These are phyloP conservation scores for Diaporthe velutina DNA, from an alignment of 2,329 filamentous ascomycete species.

Conservation along the genomic window DNA sequence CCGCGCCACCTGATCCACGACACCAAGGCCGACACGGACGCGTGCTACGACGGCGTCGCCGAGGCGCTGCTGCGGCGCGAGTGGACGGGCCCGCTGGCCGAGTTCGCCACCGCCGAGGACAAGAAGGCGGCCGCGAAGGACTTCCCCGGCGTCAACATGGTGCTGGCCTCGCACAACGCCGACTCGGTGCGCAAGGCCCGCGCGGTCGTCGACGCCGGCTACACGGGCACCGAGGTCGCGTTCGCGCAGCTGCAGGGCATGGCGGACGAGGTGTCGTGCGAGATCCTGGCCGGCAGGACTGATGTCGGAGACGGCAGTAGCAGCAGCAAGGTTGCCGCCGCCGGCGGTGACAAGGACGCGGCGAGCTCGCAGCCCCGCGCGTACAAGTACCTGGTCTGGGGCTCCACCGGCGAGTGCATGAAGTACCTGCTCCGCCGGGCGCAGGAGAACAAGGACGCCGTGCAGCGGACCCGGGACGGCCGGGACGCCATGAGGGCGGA, in stretches of 20 bases:
- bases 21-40: conserved; percentile 78
- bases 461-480: conserved; percentile 72
- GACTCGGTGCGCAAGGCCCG: conserved; percentile 74
- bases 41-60: conserved; percentile 79
- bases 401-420: conserved; percentile 83
- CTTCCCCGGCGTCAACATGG: conserved; percentile 72
- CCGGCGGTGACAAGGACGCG: conserved; percentile 32
- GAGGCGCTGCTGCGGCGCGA: conserved; percentile 74
- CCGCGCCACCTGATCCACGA: conserved; percentile 78
- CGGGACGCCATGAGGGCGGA: conserved; percentile 74
- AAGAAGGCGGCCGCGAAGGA: conserved; percentile 47
- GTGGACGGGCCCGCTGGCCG: conserved; percentile 68
- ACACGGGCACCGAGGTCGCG: conserved; percentile 57
- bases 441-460: conserved; percentile 81
- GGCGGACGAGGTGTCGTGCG: conserved; percentile 90
- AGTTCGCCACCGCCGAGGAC: conserved; percentile 49
- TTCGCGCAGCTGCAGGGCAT: conserved; percentile 94
- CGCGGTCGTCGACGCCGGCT: conserved; percentile 60
- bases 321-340: conserved; percentile 2
- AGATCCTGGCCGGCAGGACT: conserved; percentile 55
- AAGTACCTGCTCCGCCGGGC: conserved; percentile 82
- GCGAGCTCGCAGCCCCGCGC: conserved; percentile 50
- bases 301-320: not conserved
- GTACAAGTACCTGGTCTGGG: conserved; percentile 80
- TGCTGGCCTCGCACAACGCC: conserved; percentile 88